Percentiles rank a stretch among this genome's conserved stretches.
Evolutionary conservation across 1,139 yeast species (phyloP).

Genomic region (Protomyces arabidopsidicola): DNA sequence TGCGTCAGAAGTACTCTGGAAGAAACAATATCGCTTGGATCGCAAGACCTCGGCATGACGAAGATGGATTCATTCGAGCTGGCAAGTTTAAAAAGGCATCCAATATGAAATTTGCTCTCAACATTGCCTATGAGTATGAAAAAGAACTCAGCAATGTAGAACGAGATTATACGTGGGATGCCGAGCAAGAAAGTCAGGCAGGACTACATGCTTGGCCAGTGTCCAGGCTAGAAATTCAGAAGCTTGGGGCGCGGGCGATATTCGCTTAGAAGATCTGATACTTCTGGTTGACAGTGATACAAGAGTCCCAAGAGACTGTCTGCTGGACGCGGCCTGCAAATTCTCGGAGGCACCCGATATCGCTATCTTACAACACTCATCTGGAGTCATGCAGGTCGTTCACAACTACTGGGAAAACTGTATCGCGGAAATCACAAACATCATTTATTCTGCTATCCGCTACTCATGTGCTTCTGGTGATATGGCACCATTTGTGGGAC

Average conservation of each 20-base stretch:
- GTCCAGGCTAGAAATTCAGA: constrained; percentile 11
- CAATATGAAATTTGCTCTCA: constrained; percentile 32
- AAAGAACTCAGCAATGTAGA: constrained; percentile 21
- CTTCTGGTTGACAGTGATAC: constrained; percentile 32
- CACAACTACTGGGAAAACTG: constrained; percentile 31
- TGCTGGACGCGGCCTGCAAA: constrained; percentile 32
- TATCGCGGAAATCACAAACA: too few species aligned
- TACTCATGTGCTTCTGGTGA: constrained; percentile 29
- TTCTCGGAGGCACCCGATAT: constrained; percentile 30
- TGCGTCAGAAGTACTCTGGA: constrained; percentile 28
- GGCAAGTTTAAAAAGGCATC: constrained; percentile 33
- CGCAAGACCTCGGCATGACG: constrained; percentile 32
- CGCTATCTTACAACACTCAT: constrained; percentile 31
- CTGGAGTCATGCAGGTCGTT: constrained; percentile 32
- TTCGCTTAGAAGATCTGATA: constrained; percentile 32
- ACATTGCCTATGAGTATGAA: constrained; percentile 29
- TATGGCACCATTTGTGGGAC: constrained; percentile 32
- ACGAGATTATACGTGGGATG: constrained; percentile 25
- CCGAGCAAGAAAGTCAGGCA: too few species aligned
- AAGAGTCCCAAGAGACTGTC: constrained; percentile 31
- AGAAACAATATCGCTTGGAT: constrained; percentile 31
- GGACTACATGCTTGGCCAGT: constrained; percentile 11
- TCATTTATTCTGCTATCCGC: constrained; percentile 13
- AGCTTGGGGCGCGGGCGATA: constrained; percentile 31
- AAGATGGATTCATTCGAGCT: constrained; percentile 30